A percentile compares a stretch with the other conserved stretches of the same genome.
phyloP scores from a whole-genome alignment of 108 stramenopile species.

The Discostella stelligeroides region DNA sequence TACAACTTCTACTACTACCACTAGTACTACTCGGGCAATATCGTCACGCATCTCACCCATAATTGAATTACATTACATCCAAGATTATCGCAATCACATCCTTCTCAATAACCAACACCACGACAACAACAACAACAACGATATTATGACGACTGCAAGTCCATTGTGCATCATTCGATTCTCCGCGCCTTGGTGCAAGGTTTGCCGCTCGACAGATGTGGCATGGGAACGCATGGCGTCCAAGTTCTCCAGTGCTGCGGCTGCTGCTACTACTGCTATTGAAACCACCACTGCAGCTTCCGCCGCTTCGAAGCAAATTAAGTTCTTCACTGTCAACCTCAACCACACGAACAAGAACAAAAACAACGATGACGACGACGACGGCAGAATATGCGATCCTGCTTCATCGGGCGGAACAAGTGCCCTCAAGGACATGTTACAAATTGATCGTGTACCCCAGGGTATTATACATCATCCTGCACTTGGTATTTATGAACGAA shows the following conservation, averaged over 20 bases:
- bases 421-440: constrained; percentile 28
- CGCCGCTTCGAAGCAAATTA: constrained; percentile 4
- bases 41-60: background rate
- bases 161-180: constrained; percentile 36
- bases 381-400: background rate
- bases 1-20: background rate
- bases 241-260: constrained; percentile 2
- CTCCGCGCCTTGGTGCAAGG: constrained; percentile 46
- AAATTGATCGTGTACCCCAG: constrained; percentile 24
- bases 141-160: background rate
- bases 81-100: constrained; percentile 2
- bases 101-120: constrained; percentile 13
- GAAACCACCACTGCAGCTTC: constrained; percentile 1
- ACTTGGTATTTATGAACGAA: constrained; percentile 16
- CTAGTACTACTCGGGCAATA: background rate
- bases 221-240: constrained; percentile 42
- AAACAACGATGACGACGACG: background rate
- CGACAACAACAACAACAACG: constrained; percentile 4
- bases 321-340: constrained; percentile 19
- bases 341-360: too few relatives aligned
- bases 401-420: background rate
- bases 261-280: background rate
- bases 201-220: constrained; percentile 32
- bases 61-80: background rate
- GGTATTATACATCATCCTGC: constrained; percentile 33